Base-by-base conservation (phyloP, 192 early-diverging fungal genomes). In the Backusella circina region DNA sequence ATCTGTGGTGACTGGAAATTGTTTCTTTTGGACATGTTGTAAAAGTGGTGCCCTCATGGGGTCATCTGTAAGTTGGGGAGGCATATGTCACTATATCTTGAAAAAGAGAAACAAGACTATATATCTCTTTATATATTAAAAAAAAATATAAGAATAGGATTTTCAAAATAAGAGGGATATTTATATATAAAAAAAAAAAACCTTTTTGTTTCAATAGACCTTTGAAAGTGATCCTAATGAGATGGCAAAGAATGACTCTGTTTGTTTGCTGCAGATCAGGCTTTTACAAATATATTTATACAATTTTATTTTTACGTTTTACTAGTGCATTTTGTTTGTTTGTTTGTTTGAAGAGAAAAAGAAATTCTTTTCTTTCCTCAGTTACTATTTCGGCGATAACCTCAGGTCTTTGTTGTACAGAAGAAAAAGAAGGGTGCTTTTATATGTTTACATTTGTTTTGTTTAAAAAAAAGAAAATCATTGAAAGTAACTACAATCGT, bases 181-280 rank as follows among this genome's bases (percentile, higher is more conserved):
- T 54, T 54, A 54, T 54, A 54, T 23, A 57, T 26, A 28, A 26
- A 26, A 28, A 57, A 57, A 10, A 8, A 12, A 57, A 28, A 47
- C 6, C 18, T 47, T 61, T 61, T 61, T 61, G 54, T 61, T 61
- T 61, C 54, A 23, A 61, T 61, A 61, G 54, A n/a, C 39, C 21
- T 12, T 61, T 61, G 23, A 28, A 61, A 61, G 54, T 61, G 54
- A 28, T 28, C 54, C 26, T 61, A 61, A 23, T 28, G 54, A 61
- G 54, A 61, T 61, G 54, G 54, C 54, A 61, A 61, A 61, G 54
- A 61, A 61, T 61, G 54, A 61, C 54, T 61, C 54, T 61, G 54
- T 61, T 61, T 61, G 54, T 61, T 61, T 61, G 54, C 54, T 61
- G 54, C 54, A 61, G 54, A 61, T 61, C 54, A 61, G 54, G 54